These are phyloP conservation scores for Phytophthora pluvialis DNA, from an alignment of 352 stramenopile genomes.

Conservation along the genomic window DNA sequence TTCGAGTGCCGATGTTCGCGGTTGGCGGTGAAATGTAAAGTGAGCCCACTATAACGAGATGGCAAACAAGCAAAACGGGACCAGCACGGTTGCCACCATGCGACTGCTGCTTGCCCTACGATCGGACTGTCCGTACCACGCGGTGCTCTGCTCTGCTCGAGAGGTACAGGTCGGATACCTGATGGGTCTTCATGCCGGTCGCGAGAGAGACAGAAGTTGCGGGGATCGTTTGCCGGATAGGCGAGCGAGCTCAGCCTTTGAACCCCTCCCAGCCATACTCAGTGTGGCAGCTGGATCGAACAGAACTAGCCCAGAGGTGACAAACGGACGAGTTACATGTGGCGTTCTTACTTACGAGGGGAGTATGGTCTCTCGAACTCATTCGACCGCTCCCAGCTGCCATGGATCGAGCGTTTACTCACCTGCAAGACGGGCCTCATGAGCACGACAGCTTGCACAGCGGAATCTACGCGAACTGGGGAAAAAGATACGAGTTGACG, in stretches of 20 bases:
- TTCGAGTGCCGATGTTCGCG: conserved; percentile 26
- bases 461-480: neutral
- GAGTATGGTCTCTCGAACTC: conserved; percentile 15
- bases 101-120: conserved; percentile 32
- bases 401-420: conserved; percentile 15
- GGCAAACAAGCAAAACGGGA: conserved; percentile 23
- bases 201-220: conserved; percentile 42
- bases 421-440: conserved; percentile 13
- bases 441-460: conserved; percentile 19
- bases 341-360: conserved; percentile 24
- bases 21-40: conserved; percentile 44
- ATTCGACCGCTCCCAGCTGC: conserved; percentile 6
- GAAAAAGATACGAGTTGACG: conserved; percentile 9
- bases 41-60: conserved; percentile 30
- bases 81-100: conserved; percentile 7
- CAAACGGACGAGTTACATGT: conserved; percentile 23
- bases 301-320: conserved; percentile 30
- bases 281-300: conserved; percentile 28
- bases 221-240: conserved; percentile 33
- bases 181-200: conserved; percentile 23
- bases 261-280: conserved; percentile 32
- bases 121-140: conserved; percentile 43
- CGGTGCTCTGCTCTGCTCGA: conserved; percentile 21
- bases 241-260: conserved; percentile 29
- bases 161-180: conserved; percentile 36